Evolutionary conservation across 371 early-diverging fungal genomes (phyloP).

Genomic region (Catenaria anguillulae): DNA sequence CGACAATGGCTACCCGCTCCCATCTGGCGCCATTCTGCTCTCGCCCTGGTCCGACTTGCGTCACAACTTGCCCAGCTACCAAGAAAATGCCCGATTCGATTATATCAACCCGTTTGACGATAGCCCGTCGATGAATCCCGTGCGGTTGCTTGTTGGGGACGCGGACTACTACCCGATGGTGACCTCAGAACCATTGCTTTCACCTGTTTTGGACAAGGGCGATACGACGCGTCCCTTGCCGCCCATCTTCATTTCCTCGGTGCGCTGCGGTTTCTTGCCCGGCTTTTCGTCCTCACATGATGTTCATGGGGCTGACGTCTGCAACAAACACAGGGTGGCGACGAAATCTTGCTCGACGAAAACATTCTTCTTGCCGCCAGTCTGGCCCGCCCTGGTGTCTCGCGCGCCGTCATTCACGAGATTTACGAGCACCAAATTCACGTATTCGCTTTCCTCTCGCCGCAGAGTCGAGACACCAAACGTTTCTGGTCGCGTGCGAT

Average conservation of each 20-base stretch:
- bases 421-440: background rate
- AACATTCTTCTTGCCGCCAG: background rate
- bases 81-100: background rate
- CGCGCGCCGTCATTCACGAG: background rate
- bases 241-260: background rate
- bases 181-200: background rate
- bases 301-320: too few relatives aligned
- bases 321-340: too few relatives aligned
- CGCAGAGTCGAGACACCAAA: background rate
- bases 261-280: too few relatives aligned
- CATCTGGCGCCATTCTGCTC: conserved; percentile 27
- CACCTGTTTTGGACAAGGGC: background rate
- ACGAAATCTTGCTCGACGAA: background rate
- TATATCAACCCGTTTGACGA: background rate
- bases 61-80: background rate
- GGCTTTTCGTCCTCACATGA: too few relatives aligned
- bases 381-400: too few relatives aligned
- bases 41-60: conserved; percentile 38
- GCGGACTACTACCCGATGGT: background rate
- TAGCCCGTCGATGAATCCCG: background rate
- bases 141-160: background rate
- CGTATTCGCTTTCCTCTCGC: conserved; percentile 1
- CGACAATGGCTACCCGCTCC: conserved; percentile 21
- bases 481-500: background rate
- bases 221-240: background rate